Evolutionary conservation across 306 rosid genomes (phyloP), one percentile per base, ranked within the genome.

Genomic region (Ormosia semicastrata): DNA sequence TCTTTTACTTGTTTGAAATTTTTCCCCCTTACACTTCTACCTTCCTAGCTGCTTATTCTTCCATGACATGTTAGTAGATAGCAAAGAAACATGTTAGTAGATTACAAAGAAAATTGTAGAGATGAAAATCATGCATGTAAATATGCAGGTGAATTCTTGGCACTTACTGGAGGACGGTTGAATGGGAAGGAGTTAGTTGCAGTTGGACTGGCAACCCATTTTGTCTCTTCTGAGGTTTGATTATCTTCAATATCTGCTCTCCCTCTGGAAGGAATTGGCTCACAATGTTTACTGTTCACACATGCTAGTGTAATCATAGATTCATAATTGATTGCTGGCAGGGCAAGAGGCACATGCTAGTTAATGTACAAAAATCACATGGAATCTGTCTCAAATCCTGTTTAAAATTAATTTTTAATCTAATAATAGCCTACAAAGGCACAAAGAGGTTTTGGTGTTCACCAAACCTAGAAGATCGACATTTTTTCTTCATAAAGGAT

Each of bases 121-220:
- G 62, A 59, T 73, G 39, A n/a, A 49, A 57, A 40, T 71, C 65
- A n/a, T 73, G 47, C 52, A 59, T 67, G 66, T 36, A 50, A 41
- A 77, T 81, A 59, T 82, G 88, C 83, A 95, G 98, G 98, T 53
- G 98, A 95, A 72, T 95, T 68, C 89, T 88, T 95, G 92, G 97
- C 94, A 71, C 87, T 95, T 59, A 90, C 92, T 1, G 98, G 98
- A 17, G 91, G 88, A 66, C 79, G 98, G 82, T 77, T 95, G 82
- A 91, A 71, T 40, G 97, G 98, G 66, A 91, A 88, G 82, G 98
- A 95, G 84, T 41, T 93, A 87, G 90, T 95, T 71, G 93, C 93
- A 15, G 90, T 64, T 68, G 98, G 97, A 84, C 56, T 93, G 41
- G 98, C 98, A 62, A 95, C 98, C 33, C 98, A 95, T 86, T 89